Conservation (phyloP, 202 grass and related monocot species). For the Saccharum hybrid region DNA sequence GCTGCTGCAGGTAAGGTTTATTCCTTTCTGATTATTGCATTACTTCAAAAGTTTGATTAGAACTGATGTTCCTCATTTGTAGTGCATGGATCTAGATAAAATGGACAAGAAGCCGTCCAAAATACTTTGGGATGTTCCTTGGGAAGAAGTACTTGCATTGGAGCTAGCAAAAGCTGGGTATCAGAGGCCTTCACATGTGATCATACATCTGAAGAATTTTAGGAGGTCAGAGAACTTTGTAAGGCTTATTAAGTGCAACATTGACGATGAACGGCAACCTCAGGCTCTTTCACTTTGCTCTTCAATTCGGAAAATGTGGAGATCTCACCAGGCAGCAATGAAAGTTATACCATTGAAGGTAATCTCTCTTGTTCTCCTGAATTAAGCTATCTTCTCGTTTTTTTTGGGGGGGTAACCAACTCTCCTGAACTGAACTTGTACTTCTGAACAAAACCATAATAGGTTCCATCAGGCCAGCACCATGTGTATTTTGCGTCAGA, state of each 20-base stretch:
- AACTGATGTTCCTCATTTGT: constrained; percentile 38
- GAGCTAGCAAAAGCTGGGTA: constrained; percentile 92
- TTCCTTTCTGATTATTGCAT: constrained; percentile 30
- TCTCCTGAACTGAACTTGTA: constrained; percentile 19
- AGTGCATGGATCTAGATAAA: constrained; percentile 86
- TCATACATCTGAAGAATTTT: constrained; percentile 95
- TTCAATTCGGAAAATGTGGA: constrained; percentile 90
- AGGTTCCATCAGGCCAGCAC: constrained; percentile 84
- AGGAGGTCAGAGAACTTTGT: constrained; percentile 82
- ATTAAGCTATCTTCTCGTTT: background rate
- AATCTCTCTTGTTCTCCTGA: background rate
- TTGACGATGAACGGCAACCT: constrained; percentile 62
- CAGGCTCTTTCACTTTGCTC: constrained; percentile 80
- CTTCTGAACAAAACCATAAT: constrained; percentile 38
- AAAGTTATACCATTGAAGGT: constrained; percentile 83
- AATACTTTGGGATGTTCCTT: constrained; percentile 95
- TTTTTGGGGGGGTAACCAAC: background rate
- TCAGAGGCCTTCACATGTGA: constrained; percentile 78
- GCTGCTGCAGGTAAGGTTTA: constrained; percentile 80
- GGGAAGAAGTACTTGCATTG: constrained; percentile 88
- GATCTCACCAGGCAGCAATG: constrained; percentile 68
- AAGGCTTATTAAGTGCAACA: constrained; percentile 76
- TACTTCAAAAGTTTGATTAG: constrained; percentile 31
- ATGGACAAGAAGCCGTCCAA: constrained; percentile 93
- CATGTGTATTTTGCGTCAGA: constrained; percentile 73